Conservation (phyloP, 257 asterid species). For the Linderniella brevidens region DNA sequence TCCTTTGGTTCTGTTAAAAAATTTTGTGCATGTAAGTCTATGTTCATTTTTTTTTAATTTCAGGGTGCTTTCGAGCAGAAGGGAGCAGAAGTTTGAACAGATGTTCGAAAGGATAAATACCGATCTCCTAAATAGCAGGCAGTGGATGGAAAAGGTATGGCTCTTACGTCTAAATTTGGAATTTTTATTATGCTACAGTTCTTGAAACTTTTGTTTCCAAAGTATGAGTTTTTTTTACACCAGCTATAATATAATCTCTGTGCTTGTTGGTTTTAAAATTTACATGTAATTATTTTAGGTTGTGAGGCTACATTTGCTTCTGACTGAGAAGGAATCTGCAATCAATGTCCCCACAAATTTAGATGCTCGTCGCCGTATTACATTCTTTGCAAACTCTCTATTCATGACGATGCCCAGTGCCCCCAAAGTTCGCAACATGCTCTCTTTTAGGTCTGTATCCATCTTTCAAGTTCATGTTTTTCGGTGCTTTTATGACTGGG, state of each 20-base stretch:
- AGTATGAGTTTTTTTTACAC: too few species aligned
- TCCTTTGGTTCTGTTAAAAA: conserved; percentile 10
- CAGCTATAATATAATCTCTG: conserved; percentile 3
- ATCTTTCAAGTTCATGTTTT: conserved; percentile 9
- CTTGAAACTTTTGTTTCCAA: too few species aligned
- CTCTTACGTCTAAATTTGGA: neutral
- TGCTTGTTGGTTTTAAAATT: neutral
- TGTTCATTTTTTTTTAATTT: conserved; percentile 14
- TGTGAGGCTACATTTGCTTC: conserved; percentile 84
- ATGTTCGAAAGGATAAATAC: conserved; percentile 55
- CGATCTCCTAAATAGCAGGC: conserved; percentile 26
- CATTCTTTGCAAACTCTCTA: conserved; percentile 89
- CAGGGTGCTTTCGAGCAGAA: conserved; percentile 25
- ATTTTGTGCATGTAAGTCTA: conserved; percentile 10
- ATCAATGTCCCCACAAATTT: conserved; percentile 80
- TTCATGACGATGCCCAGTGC: conserved; percentile 95
- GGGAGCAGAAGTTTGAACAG: conserved; percentile 77
- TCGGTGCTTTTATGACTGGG: conserved; percentile 10
- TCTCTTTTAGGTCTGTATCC: conserved; percentile 77
- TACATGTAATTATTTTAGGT: conserved; percentile 27
- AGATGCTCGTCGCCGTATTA: conserved; percentile 91
- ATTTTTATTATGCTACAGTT: too few species aligned
- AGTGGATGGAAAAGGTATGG: conserved; percentile 93
- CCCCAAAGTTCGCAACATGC: conserved; percentile 92
- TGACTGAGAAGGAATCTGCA: conserved; percentile 97